phyloP scores from a whole-genome alignment of 2,329 filamentous ascomycete genomes.

The Neodidymelliopsis sp. region DNA sequence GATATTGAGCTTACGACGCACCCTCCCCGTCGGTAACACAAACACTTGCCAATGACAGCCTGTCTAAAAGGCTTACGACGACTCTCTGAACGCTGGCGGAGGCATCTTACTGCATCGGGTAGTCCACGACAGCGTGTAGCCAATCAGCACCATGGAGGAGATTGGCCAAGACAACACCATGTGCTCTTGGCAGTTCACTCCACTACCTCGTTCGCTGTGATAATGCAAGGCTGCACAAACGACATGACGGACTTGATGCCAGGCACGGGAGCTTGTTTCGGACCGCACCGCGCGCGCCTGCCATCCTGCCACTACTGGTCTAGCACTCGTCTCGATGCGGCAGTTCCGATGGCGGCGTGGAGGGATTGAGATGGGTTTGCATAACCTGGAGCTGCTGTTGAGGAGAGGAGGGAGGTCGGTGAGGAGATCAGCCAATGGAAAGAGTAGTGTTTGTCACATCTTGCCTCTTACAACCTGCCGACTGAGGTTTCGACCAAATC shows the following conservation, averaged over 20 bases:
- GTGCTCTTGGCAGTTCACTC: conserved; percentile 13
- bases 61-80: conserved; percentile 15
- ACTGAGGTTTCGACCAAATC: background rate
- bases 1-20: conserved; percentile 1
- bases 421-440: conserved; percentile 7
- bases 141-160: background rate
- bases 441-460: conserved; percentile 1
- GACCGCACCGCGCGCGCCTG: conserved; percentile 7
- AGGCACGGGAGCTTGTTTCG: conserved; percentile 8
- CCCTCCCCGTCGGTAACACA: conserved; percentile 1
- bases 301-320: background rate
- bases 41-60: conserved; percentile 10
- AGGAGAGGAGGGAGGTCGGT: background rate
- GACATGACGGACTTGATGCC: background rate
- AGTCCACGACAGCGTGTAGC: background rate
- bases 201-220: conserved; percentile 2
- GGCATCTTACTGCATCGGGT: conserved; percentile 1
- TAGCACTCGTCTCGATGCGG: conserved; percentile 4
- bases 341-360: background rate
- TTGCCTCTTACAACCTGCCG: conserved; percentile 6
- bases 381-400: background rate
- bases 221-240: conserved; percentile 2
- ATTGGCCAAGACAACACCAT: conserved; percentile 11
- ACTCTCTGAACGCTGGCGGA: conserved; percentile 5
- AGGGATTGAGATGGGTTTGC: background rate